Evolutionary conservation across 768 basidiomycete species (phyloP).

Genomic region (Cystofilobasidium macerans): DNA sequence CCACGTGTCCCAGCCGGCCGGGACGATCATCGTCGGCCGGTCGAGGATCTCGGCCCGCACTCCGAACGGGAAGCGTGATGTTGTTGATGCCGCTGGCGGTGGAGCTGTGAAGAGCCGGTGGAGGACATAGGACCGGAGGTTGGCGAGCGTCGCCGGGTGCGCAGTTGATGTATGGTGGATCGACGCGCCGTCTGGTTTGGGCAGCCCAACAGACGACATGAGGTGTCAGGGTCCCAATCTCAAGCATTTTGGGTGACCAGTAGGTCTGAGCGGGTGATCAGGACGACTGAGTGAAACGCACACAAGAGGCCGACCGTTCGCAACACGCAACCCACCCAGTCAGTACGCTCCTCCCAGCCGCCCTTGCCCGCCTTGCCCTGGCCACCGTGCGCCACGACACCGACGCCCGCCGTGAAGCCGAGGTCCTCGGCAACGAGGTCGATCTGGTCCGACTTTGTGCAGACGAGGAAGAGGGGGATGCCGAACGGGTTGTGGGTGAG

Average conservation of each 20-base stretch:
- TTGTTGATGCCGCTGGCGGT: constrained; percentile 39
- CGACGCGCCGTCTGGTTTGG: constrained; percentile 64
- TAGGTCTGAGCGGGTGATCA: no score
- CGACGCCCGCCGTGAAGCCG: constrained; percentile 47
- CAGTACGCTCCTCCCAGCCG: constrained; percentile 74
- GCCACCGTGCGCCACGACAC: constrained; percentile 28
- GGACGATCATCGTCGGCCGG: constrained; percentile 80
- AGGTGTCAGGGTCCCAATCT: no score
- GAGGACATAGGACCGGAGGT: constrained; percentile 70
- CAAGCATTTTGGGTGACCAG: no score
- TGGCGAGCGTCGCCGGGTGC: constrained; percentile 59
- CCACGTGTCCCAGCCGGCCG: constrained; percentile 96
- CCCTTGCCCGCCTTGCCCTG: constrained; percentile 27
- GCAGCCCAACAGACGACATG: no score
- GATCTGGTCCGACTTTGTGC: constrained; percentile 86
- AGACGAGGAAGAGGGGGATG: constrained; percentile 75
- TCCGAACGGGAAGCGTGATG: constrained; percentile 71
- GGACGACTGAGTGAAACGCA: constrained; percentile 33
- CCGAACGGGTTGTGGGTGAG: constrained; percentile 72
- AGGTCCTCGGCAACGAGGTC: constrained; percentile 63
- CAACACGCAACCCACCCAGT: constrained; percentile 89
- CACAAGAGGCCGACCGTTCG: constrained; percentile 86
- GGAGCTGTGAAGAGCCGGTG: constrained; percentile 69
- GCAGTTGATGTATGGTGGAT: constrained; percentile 77
- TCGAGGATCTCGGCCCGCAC: constrained; percentile 85